Base-by-base conservation (phyloP, 345 rosid genomes). In the Eucalyptus marginata region DNA sequence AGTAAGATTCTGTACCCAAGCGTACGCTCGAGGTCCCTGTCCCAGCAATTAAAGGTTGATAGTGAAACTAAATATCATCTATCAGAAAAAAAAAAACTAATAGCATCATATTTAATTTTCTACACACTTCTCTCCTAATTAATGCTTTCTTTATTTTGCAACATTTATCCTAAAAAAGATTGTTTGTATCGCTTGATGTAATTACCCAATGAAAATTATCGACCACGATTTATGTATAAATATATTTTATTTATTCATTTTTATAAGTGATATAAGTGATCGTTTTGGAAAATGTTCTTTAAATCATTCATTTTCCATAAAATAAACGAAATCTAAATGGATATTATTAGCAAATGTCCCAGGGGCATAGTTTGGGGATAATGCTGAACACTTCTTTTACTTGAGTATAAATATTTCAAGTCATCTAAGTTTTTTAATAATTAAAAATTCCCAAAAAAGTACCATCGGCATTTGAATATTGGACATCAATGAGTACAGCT, bases 241-340 rank as follows among this genome's bases (percentile, higher is more conserved):
- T 24, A 4, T 56, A 4, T 22, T 56, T 56, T 24, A 22, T 56
- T 54, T 24, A 56, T 22, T 56, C 13, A 56, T 24, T 56, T 56
- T 56, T 56, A 56, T 56, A 24, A 56, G 1, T 0, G 3, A 24
- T 24, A 10, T 9, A 56, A 56, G 13, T 56, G 5, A 8, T 56
- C 5, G 9, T 56, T 24, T 9, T 8, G 1, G 2, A 24, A 56
- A 1, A 3, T 52, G 4, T 56, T 24, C 2, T 22, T 20, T 2
- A 24, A 56, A 24, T 4, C 1, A 4, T 24, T 56, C 12, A 24
- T 56, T 56, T 56, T 56, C 0, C 29, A 22, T 0, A 10, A 24
- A 56, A 56, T 1, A 56, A 56, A 56, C 1, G 1, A 24, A 56
- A 3, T 1, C 13, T 56, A 56, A 62, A 29, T 62, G 33, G 7